These are phyloP conservation scores for Symbiodinium natans DNA, from an alignment of 73 alveolate species.

Conservation along the genomic window DNA sequence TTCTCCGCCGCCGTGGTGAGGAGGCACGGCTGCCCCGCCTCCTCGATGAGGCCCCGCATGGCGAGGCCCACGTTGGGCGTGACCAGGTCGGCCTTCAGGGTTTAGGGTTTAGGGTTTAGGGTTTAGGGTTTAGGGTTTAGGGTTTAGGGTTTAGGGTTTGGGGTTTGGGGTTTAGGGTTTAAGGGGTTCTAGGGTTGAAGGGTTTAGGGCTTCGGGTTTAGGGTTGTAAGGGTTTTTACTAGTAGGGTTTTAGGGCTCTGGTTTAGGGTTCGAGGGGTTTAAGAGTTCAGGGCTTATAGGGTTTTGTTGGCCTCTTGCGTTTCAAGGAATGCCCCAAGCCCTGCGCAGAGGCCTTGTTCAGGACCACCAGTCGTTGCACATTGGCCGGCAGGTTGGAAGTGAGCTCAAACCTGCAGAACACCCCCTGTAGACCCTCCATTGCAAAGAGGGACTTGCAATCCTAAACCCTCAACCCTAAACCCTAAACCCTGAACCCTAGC, in stretches of 20 bases:
- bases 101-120: not conserved
- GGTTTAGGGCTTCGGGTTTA: too few relatives aligned
- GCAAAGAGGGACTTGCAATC: too few relatives aligned
- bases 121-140: not conserved
- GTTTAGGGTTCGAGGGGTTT: too few relatives aligned
- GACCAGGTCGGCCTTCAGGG: conserved; percentile 37
- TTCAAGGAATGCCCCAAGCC: too few relatives aligned
- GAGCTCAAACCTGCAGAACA: conserved; percentile 9
- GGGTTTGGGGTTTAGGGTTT: not conserved
- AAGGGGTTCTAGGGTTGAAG: too few relatives aligned
- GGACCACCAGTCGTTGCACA: conserved; percentile 53
- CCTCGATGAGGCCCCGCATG: conserved; percentile 20
- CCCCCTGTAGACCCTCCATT: too few relatives aligned
- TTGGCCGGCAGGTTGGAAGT: conserved; percentile 19
- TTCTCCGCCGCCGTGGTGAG: conserved; percentile 48
- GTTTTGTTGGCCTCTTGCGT: too few relatives aligned
- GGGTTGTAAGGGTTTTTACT: too few relatives aligned
- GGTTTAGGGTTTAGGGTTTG: too few relatives aligned
- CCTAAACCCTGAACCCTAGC: not conserved
- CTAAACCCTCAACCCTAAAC: too few relatives aligned
- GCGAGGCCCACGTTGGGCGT: conserved; percentile 38
- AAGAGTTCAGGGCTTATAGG: too few relatives aligned
- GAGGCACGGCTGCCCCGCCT: not conserved
- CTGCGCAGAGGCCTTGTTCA: conserved; percentile 80
- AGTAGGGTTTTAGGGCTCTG: too few relatives aligned